Evolutionary conservation across 1,139 yeast species (phyloP).

Genomic region (Suhomyces taliae): DNA sequence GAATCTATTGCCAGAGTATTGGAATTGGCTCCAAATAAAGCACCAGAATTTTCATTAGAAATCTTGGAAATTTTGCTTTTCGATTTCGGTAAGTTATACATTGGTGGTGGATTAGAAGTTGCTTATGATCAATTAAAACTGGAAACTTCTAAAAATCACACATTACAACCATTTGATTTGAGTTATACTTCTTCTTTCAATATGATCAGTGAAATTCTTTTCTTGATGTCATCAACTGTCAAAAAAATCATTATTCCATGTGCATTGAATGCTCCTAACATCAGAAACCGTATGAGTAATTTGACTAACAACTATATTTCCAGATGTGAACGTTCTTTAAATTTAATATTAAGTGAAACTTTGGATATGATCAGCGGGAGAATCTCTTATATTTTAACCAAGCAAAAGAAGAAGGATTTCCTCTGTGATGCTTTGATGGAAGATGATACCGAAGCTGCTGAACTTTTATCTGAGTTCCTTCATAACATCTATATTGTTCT

Average conservation of each 20-base stretch:
- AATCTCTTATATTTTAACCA: slow-evolving; percentile 50
- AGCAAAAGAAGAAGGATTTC: slow-evolving; percentile 65
- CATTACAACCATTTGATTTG: slow-evolving; percentile 35
- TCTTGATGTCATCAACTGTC: slow-evolving; percentile 67
- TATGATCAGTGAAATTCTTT: slow-evolving; percentile 62
- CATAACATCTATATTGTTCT: slow-evolving; percentile 41
- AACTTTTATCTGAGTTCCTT: slow-evolving; percentile 57
- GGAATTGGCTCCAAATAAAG: slow-evolving; percentile 66
- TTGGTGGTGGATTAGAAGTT: slow-evolving; percentile 74
- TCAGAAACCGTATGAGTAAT: slow-evolving; percentile 63
- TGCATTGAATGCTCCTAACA: slow-evolving; percentile 59
- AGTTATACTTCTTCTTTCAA: slow-evolving; percentile 53
- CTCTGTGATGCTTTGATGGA: slow-evolving; percentile 48
- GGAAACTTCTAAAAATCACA: slow-evolving; percentile 27
- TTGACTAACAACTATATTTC: slow-evolving; percentile 67
- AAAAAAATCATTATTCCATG: slow-evolving; percentile 73
- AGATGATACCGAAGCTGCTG: slow-evolving; percentile 72
- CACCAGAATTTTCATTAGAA: slow-evolving; percentile 65
- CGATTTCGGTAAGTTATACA: slow-evolving; percentile 72
- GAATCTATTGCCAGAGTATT: slow-evolving; percentile 79
- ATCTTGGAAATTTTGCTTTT: slow-evolving; percentile 65
- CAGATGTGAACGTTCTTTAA: slow-evolving; percentile 68
- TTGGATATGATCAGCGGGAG: slow-evolving; percentile 51
- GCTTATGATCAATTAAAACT: slow-evolving; percentile 49
- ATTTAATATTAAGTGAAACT: slow-evolving; percentile 62